Conservation (phyloP, 2,329 filamentous ascomycete species). For the Aspergillus aculeatus region DNA sequence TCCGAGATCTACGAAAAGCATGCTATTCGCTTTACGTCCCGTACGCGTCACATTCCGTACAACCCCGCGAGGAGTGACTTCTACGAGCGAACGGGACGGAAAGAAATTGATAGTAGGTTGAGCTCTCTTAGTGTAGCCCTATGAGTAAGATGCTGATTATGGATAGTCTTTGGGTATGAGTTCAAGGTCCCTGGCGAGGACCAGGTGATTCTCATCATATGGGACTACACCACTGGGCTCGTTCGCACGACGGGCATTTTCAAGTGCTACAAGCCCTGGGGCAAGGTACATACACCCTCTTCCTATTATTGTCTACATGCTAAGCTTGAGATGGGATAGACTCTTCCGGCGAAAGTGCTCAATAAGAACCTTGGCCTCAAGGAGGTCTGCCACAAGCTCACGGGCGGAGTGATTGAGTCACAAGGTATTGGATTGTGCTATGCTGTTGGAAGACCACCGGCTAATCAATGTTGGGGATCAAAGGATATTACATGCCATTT, state of each 20-base stretch:
- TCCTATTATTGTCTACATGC: conserved; percentile 17
- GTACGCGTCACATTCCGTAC: not conserved
- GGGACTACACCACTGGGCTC: conserved; percentile 94
- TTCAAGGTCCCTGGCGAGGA: conserved; percentile 70
- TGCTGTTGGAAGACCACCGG: not conserved
- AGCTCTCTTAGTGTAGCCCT: not conserved
- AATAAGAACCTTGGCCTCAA: conserved; percentile 75
- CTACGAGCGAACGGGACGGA: not conserved
- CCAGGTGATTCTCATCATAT: conserved; percentile 74
- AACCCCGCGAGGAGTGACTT: not conserved
- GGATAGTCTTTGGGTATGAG: conserved; percentile 61
- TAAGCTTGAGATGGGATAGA: conserved; percentile 53
- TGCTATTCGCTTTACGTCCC: not conserved
- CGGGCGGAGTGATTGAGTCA: conserved; percentile 76
- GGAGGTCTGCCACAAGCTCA: conserved; percentile 92
- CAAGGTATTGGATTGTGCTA: conserved; percentile 64
- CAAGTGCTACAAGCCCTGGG: conserved; percentile 74
- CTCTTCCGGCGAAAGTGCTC: conserved; percentile 80
- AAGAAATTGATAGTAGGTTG: not conserved
- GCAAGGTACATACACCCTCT: conserved; percentile 63
- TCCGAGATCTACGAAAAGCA: not conserved
- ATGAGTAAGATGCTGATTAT: conserved; percentile 1
- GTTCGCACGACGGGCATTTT: conserved; percentile 94
- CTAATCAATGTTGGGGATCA: not conserved
- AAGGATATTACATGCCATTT: conserved; percentile 97